Percentiles rank a stretch among this genome's conserved stretches.
Conservation (phyloP, 257 asterid species). For the Solanum neorickii region DNA sequence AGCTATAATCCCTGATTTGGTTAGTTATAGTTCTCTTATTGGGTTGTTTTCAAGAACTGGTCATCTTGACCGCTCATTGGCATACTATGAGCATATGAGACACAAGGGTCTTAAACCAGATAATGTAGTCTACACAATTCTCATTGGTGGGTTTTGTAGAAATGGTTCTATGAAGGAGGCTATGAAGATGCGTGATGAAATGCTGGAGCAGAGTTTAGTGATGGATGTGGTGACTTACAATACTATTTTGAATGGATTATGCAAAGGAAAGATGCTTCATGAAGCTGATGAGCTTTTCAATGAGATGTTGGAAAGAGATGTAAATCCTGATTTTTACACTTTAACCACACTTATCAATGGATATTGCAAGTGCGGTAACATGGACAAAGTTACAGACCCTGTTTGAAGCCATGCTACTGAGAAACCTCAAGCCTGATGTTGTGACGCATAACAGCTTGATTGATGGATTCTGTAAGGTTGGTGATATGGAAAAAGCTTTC, state of each 20-base stretch:
- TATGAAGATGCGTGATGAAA: constrained; percentile 53
- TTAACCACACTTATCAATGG: constrained; percentile 56
- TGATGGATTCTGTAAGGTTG: constrained; percentile 59
- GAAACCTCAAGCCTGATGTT: constrained; percentile 52
- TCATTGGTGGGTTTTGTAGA: constrained; percentile 59
- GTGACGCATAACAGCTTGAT: constrained; percentile 58
- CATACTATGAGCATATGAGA: constrained; percentile 38
- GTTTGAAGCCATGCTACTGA: constrained; percentile 35
- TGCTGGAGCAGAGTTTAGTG: constrained; percentile 44
- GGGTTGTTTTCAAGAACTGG: constrained; percentile 50
- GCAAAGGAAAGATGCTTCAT: constrained; percentile 47
- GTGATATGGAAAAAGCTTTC: constrained; percentile 43
- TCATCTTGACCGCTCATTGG: constrained; percentile 29
- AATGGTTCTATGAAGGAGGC: constrained; percentile 47
- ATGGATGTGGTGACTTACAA: constrained; percentile 71
- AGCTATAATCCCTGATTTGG: constrained; percentile 38
- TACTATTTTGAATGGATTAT: constrained; percentile 50
- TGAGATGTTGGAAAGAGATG: constrained; percentile 62
- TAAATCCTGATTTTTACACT: constrained; percentile 63
- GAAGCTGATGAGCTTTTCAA: constrained; percentile 55
- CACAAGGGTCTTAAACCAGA: constrained; percentile 45
- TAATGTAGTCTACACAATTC: constrained; percentile 51
- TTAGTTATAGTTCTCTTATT: constrained; percentile 56
- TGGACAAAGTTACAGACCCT: constrained; percentile 40
- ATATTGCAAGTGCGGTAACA: constrained; percentile 48